phyloP scores from a whole-genome alignment of 164 flowering plant genomes.

The Stephania yunnanensis region DNA sequence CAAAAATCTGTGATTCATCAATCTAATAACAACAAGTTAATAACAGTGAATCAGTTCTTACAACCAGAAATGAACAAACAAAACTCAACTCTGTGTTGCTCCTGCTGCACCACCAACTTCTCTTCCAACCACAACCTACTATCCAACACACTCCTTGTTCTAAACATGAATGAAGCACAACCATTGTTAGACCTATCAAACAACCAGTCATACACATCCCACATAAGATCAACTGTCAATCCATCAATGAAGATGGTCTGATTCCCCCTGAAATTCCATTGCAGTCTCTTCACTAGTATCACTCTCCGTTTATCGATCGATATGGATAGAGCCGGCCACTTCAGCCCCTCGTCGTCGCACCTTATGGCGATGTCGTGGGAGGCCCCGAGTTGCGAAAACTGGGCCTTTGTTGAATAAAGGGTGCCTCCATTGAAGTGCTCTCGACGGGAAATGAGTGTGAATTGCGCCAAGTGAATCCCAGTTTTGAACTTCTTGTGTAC shows the following conservation, averaged over 20 bases:
- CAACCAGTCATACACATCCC: slow-evolving; percentile 96
- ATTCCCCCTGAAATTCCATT: slow-evolving; percentile 90
- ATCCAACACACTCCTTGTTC: slow-evolving; percentile 62
- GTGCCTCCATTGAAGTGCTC: slow-evolving; percentile 66
- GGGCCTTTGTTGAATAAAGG: slow-evolving; percentile 62
- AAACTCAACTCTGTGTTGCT: slow-evolving; percentile 52
- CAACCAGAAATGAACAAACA: slow-evolving; percentile 75
- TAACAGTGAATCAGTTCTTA: slow-evolving; percentile 27
- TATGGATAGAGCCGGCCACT: slow-evolving; percentile 52
- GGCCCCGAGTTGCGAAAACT: slow-evolving; percentile 45
- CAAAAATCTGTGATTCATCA: neutral
- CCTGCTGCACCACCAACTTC: slow-evolving; percentile 35
- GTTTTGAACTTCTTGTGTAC: neutral
- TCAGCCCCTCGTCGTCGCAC: slow-evolving; percentile 51
- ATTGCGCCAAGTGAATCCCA: slow-evolving; percentile 24
- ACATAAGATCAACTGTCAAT: slow-evolving; percentile 71
- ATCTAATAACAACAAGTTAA: neutral
- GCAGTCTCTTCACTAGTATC: slow-evolving; percentile 63
- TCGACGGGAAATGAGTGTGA: slow-evolving; percentile 43
- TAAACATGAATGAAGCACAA: slow-evolving; percentile 70
- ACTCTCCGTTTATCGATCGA: slow-evolving; percentile 68
- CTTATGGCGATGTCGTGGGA: slow-evolving; percentile 63
- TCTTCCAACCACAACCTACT: slow-evolving; percentile 76
- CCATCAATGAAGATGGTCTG: slow-evolving; percentile 73
- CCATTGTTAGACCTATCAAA: slow-evolving; percentile 40